Percentiles rank a stretch among this genome's conserved stretches.
Evolutionary conservation across 2,329 filamentous ascomycete species (phyloP).

Genomic region (Paecilomyces fulvus): DNA sequence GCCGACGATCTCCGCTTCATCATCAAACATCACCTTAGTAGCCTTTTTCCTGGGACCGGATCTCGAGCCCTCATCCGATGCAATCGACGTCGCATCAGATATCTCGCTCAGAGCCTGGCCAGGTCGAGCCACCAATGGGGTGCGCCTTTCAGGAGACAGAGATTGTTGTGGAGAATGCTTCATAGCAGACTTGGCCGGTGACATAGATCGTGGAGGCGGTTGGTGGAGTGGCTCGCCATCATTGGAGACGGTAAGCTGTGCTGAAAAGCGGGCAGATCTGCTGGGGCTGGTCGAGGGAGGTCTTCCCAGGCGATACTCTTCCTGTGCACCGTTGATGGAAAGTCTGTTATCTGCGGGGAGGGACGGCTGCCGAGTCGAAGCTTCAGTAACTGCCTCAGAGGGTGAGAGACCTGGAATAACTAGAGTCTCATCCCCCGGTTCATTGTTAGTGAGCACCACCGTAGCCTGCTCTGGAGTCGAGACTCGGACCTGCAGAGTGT

Average conservation of each 20-base stretch:
- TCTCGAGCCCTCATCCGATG: conserved; percentile 36
- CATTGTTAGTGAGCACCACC: background rate
- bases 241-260: conserved; percentile 41
- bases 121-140: conserved; percentile 12
- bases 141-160: conserved; percentile 24
- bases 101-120: conserved; percentile 42
- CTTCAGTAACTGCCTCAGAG: background rate
- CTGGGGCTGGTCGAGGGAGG: conserved; percentile 36
- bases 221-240: conserved; percentile 44
- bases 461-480: background rate
- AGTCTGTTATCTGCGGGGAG: background rate
- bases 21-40: conserved; percentile 61
- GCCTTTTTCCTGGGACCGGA: conserved; percentile 43
- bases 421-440: background rate
- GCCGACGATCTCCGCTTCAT: conserved; percentile 44
- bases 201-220: conserved; percentile 51
- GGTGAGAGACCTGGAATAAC: background rate
- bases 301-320: conserved; percentile 1
- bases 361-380: background rate
- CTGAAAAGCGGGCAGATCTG: conserved; percentile 50
- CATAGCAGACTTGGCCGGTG: conserved; percentile 54
- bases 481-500: background rate
- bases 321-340: background rate
- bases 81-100: conserved; percentile 47
- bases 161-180: conserved; percentile 46